Percentiles rank a stretch among this genome's conserved stretches.
Evolutionary conservation across 2,329 filamentous ascomycete genomes (phyloP).

Genomic region (Ophiostoma tasmaniense): DNA sequence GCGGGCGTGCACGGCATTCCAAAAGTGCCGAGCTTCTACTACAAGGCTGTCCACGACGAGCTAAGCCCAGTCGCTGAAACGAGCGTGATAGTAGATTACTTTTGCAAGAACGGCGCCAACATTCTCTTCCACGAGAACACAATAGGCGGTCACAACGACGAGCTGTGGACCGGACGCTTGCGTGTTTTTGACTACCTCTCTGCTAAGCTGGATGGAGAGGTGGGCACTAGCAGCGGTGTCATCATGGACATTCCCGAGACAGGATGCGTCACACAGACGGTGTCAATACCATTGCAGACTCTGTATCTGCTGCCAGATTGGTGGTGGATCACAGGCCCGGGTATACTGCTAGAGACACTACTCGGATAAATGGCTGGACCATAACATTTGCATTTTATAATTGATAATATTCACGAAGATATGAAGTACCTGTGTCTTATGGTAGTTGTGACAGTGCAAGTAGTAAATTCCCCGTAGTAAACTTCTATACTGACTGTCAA

Average conservation of each 20-base stretch:
- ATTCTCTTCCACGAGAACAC: not conserved
- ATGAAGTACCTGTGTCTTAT: not conserved
- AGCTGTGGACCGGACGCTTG: not conserved
- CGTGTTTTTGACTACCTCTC: not conserved
- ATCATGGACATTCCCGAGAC: not conserved
- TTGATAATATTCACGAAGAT: not conserved
- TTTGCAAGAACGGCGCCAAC: not conserved
- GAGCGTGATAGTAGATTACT: not conserved
- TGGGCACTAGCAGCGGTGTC: not conserved
- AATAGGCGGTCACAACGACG: not conserved
- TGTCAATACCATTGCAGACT: not conserved
- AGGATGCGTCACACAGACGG: not conserved
- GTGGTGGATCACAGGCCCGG: not conserved
- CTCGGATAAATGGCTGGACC: not conserved
- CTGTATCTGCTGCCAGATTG: not conserved
- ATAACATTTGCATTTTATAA: not conserved
- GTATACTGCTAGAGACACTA: not conserved
- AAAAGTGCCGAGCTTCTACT: not conserved
- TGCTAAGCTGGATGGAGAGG: not conserved
- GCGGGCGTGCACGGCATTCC: not conserved
- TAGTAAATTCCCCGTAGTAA: not conserved
- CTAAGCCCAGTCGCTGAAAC: not conserved
- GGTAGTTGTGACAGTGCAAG: not conserved
- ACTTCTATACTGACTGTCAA: not conserved
- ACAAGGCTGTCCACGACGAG: not conserved